Conservation (phyloP, 805 yeast species). For the Saccharomycopsis fermentans region DNA sequence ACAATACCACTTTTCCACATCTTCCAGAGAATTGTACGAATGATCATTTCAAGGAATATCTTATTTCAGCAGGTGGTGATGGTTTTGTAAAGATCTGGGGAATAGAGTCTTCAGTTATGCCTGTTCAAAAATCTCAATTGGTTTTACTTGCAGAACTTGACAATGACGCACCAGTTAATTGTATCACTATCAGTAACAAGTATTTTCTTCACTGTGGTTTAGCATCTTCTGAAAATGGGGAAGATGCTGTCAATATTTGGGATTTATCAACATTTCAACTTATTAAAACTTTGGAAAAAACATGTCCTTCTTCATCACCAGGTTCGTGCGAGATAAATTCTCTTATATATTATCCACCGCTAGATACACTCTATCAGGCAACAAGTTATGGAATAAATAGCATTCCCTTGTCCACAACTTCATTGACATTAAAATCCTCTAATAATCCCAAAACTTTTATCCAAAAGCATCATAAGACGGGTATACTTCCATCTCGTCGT, state of each 20-base stretch:
- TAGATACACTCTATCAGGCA: constrained; percentile 48
- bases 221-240: constrained; percentile 28
- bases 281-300: constrained; percentile 35
- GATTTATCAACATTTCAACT: constrained; percentile 77
- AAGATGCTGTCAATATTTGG: constrained; percentile 70
- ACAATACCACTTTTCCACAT: constrained; percentile 8
- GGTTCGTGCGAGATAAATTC: constrained; percentile 47
- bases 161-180: constrained; percentile 61
- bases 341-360: constrained; percentile 40
- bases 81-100: constrained; percentile 82
- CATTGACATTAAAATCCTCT: constrained; percentile 35
- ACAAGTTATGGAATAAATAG: constrained; percentile 19
- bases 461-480: constrained; percentile 18
- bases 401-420: constrained; percentile 2
- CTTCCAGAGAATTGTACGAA: constrained; percentile 17
- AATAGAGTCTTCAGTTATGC: constrained; percentile 22
- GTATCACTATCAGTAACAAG: constrained; percentile 46
- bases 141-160: constrained; percentile 34
- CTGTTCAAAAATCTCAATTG: constrained; percentile 19
- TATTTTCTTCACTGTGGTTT: constrained; percentile 79
- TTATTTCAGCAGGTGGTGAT: constrained; percentile 83
- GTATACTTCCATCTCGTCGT: constrained; percentile 30
- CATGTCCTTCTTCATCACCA: constrained; percentile 3
- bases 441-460: constrained; percentile 30
- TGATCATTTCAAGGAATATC: constrained; percentile 26